phyloP scores from a whole-genome alignment of 805 yeast species.

The Spathaspora sp. region DNA sequence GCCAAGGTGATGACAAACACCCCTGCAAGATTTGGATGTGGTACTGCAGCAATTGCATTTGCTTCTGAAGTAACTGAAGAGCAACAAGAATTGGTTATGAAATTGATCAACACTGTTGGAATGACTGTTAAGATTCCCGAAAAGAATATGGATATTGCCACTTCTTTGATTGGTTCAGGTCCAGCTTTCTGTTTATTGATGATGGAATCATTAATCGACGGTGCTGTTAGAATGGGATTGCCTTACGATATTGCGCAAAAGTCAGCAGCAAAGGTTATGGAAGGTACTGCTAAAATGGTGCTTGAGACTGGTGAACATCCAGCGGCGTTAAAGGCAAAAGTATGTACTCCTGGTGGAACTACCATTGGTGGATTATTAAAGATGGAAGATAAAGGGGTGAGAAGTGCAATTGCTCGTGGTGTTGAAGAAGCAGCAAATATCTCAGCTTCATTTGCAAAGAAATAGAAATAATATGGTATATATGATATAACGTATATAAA shows the following conservation, averaged over 20 bases:
- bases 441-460: conserved; percentile 50
- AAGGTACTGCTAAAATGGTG: conserved; percentile 91
- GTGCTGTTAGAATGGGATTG: conserved; percentile 92
- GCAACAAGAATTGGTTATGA: conserved; percentile 46
- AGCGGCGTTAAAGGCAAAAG: conserved; percentile 77
- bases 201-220: conserved; percentile 90
- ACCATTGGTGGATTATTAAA: conserved; percentile 92
- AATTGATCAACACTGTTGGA: conserved; percentile 63
- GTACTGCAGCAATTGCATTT: conserved; percentile 90
- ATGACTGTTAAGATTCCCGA: conserved; percentile 71
- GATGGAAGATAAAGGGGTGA: conserved; percentile 88
- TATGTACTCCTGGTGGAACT: conserved; percentile 97
- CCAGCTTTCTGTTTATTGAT: conserved; percentile 90
- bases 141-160: conserved; percentile 93
- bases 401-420: conserved; percentile 83
- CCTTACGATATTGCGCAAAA: conserved; percentile 79
- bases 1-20: conserved; percentile 98
- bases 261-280: conserved; percentile 90
- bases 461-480: conserved; percentile 11
- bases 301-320: conserved; percentile 82
- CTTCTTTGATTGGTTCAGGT: conserved; percentile 93
- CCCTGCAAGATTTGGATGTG: conserved; percentile 88
- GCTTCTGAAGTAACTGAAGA: conserved; percentile 44
- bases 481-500: not conserved
- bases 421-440: conserved; percentile 89